Conservation (phyloP, 768 basidiomycete genomes). For the Sporobolomyces phaffii region DNA sequence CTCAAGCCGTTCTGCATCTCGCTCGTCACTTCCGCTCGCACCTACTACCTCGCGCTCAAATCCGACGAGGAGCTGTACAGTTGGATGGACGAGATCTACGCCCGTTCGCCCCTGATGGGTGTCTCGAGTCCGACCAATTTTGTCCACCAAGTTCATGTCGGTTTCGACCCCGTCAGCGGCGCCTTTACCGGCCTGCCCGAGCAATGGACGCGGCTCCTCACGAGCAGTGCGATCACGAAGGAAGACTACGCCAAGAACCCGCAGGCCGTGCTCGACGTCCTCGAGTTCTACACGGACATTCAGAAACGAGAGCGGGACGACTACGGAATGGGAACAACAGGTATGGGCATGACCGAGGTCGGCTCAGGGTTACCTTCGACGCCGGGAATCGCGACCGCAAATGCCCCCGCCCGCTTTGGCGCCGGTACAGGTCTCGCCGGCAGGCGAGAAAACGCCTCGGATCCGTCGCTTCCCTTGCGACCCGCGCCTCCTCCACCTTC, state of each 20-base stretch:
- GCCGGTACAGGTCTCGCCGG: conserved; percentile 90
- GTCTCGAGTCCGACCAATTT: conserved; percentile 94
- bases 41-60: conserved; percentile 71
- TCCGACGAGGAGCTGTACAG: conserved; percentile 94
- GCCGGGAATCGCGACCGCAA: conserved; percentile 32
- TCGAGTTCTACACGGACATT: conserved; percentile 97
- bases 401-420: conserved; percentile 68
- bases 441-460: conserved; percentile 37
- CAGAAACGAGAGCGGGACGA: conserved; percentile 85
- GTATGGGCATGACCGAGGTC: conserved; percentile 35
- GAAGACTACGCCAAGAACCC: conserved; percentile 97
- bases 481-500: conserved; percentile 13
- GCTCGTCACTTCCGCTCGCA: conserved; percentile 76
- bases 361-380: conserved; percentile 33
- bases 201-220: conserved; percentile 94
- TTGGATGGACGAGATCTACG: conserved; percentile 97
- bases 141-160: conserved; percentile 97
- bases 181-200: conserved; percentile 96
- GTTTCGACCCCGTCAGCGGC: conserved; percentile 87
- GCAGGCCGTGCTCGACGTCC: conserved; percentile 91
- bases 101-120: conserved; percentile 83
- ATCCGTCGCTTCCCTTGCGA: conserved; percentile 21
- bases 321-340: conserved; percentile 46
- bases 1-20: conserved; percentile 89
- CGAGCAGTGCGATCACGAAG: conserved; percentile 91